Percentiles rank a stretch among this genome's conserved stretches.
Evolutionary conservation across 306 rosid species (phyloP).

Genomic region (Vigna mungo): DNA sequence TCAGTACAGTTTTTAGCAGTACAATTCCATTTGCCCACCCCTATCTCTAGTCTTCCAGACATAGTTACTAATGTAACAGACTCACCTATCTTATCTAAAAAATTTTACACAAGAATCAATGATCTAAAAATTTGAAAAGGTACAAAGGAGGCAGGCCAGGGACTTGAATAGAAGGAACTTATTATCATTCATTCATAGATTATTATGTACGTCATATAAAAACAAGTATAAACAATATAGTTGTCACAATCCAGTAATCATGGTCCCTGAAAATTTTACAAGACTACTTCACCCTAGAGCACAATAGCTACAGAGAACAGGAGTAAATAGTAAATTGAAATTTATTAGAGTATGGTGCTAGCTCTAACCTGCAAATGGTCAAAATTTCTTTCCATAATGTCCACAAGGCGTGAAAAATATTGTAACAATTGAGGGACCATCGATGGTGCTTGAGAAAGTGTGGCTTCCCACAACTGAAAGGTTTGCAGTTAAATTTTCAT

Average conservation of each 20-base stretch:
- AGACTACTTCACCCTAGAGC: slow-evolving; percentile 32
- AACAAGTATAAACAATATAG: slow-evolving; percentile 9
- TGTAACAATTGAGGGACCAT: slow-evolving; percentile 85
- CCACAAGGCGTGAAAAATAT: slow-evolving; percentile 79
- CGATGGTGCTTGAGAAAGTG: slow-evolving; percentile 94
- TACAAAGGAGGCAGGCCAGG: slow-evolving; percentile 3
- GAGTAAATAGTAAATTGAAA: slow-evolving; percentile 3
- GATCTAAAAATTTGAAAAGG: slow-evolving; percentile 34
- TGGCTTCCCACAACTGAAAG: slow-evolving; percentile 96
- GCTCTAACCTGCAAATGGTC: slow-evolving; percentile 90
- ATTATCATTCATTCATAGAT: slow-evolving; percentile 25
- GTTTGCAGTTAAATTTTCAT: slow-evolving; percentile 45
- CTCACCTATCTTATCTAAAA: slow-evolving; percentile 15
- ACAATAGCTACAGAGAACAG: slow-evolving; percentile 22
- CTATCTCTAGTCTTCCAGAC: slow-evolving; percentile 17
- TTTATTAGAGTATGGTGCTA: slow-evolving; percentile 32
- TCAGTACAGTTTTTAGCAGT: too few relatives aligned
- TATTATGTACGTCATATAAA: not conserved
- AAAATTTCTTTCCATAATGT: slow-evolving; percentile 87
- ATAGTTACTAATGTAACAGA: slow-evolving; percentile 22
- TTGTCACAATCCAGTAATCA: slow-evolving; percentile 3
- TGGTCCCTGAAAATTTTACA: slow-evolving; percentile 25
- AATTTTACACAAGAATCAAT: not conserved
- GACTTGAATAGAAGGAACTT: slow-evolving; percentile 22
- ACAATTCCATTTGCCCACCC: too few relatives aligned